Evolutionary conservation across 108 stramenopile genomes (phyloP).

Genomic region (Aureococcus anophagefferens): DNA sequence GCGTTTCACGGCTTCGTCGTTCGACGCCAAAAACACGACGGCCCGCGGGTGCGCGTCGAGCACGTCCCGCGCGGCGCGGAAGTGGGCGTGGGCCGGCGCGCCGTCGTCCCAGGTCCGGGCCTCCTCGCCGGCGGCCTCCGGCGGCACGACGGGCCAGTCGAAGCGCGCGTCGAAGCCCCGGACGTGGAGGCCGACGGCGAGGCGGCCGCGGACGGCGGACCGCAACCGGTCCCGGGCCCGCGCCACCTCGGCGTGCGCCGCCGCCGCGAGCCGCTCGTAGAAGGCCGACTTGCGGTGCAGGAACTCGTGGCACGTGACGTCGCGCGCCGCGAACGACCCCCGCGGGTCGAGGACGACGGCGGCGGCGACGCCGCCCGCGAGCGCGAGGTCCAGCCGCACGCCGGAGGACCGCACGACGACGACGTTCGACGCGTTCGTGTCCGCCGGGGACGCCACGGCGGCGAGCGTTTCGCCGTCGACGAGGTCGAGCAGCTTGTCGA

Average conservation of each 20-base stretch:
- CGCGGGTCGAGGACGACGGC: background rate
- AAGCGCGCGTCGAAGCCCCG: background rate
- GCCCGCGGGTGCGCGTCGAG: background rate
- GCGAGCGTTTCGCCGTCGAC: too few relatives aligned
- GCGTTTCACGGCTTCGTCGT: background rate
- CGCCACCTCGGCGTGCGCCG: background rate
- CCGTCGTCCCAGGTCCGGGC: background rate
- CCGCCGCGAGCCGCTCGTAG: background rate
- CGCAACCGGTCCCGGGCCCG: too few relatives aligned
- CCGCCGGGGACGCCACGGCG: too few relatives aligned
- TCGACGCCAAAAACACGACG: background rate
- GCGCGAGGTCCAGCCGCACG: background rate
- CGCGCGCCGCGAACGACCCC: background rate
- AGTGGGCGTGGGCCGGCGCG: background rate
- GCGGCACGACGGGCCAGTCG: background rate
- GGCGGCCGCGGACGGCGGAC: background rate
- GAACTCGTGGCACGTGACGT: background rate
- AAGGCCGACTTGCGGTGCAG: background rate
- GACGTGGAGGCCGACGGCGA: conserved; percentile 1
- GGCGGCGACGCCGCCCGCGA: background rate
- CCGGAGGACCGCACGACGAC: background rate
- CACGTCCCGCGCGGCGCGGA: background rate
- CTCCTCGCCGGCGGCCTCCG: background rate
- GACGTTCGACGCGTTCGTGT: background rate
- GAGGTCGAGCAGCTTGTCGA: too few relatives aligned